Evolutionary conservation across 2,329 filamentous ascomycete species (phyloP).

Genomic region (Sclerotinia glacialis): DNA sequence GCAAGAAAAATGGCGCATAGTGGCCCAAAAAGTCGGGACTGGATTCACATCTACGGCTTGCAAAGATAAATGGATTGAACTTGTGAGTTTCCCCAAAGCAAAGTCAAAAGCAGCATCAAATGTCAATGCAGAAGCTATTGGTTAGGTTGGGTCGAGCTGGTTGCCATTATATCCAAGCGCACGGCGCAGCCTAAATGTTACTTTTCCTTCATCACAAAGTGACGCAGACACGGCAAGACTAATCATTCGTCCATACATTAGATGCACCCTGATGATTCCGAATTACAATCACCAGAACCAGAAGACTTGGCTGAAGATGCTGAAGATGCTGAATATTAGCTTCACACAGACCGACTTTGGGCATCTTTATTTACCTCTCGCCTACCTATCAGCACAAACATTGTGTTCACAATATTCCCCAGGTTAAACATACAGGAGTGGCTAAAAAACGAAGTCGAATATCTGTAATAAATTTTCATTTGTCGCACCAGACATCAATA

Average conservation of each 20-base stretch:
- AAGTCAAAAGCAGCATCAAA: too few relatives aligned
- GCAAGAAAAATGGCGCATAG: conserved; percentile 88
- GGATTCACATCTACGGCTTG: conserved; percentile 87
- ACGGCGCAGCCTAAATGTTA: neutral
- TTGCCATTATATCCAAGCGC: conserved; percentile 6
- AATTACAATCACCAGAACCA: conserved; percentile 5
- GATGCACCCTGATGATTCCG: conserved; percentile 17
- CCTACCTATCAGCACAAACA: neutral
- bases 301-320: conserved; percentile 6
- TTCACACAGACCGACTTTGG: neutral
- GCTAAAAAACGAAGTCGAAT: neutral
- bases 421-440: neutral
- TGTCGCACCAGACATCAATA: neutral
- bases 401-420: neutral
- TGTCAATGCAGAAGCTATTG: neutral
- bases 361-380: neutral
- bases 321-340: conserved; percentile 5
- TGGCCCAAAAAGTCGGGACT: conserved; percentile 85
- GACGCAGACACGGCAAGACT: neutral
- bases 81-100: conserved; percentile 23
- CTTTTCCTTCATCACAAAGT: conserved; percentile 1
- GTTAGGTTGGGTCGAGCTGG: neutral
- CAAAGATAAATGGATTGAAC: conserved; percentile 55
- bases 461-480: neutral
- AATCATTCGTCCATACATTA: neutral